A percentile compares a stretch with the other conserved stretches of the same genome.
These are phyloP conservation scores for Yamagishiella unicocca DNA, from an alignment of 139 green algal species.

Conservation along the genomic window DNA sequence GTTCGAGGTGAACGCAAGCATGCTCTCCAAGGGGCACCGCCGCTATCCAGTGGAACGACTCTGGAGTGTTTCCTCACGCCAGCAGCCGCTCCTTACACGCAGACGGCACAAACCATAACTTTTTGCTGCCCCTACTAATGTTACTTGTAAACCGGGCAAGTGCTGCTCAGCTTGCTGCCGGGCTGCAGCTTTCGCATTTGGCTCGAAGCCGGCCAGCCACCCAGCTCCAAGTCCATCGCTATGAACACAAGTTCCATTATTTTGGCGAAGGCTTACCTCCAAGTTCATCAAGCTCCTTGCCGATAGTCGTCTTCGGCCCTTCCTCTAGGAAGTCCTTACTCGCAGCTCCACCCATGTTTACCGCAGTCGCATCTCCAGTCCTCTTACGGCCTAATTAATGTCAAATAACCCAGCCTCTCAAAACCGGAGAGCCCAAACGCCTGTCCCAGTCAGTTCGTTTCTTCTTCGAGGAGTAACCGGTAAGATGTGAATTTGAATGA, in stretches of 20 bases:
- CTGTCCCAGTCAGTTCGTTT: background rate
- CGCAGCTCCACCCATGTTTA: constrained; percentile 27
- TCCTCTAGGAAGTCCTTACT: constrained; percentile 32
- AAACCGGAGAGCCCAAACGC: background rate
- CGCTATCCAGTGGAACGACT: too few species aligned
- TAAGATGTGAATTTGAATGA: background rate
- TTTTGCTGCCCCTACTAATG: too few species aligned
- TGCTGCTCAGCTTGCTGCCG: too few species aligned
- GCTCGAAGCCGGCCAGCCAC: background rate
- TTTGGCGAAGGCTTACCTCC: background rate
- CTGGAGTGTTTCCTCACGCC: too few species aligned
- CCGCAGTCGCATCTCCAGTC: background rate
- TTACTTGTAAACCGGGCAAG: too few species aligned
- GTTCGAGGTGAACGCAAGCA: too few species aligned
- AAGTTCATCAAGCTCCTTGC: constrained; percentile 27
- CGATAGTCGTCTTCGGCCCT: background rate
- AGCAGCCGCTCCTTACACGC: too few species aligned
- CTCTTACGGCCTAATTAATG: too few species aligned
- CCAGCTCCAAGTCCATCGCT: too few species aligned
- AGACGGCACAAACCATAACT: too few species aligned
- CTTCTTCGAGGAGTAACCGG: background rate
- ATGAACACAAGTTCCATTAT: too few species aligned
- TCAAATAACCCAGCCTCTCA: background rate
- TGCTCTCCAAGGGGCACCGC: too few species aligned
- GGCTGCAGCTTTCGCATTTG: background rate